Percentiles rank a stretch among this genome's conserved stretches.
Conservation (phyloP, 345 rosid genomes). For the Euphorbia peplus region DNA sequence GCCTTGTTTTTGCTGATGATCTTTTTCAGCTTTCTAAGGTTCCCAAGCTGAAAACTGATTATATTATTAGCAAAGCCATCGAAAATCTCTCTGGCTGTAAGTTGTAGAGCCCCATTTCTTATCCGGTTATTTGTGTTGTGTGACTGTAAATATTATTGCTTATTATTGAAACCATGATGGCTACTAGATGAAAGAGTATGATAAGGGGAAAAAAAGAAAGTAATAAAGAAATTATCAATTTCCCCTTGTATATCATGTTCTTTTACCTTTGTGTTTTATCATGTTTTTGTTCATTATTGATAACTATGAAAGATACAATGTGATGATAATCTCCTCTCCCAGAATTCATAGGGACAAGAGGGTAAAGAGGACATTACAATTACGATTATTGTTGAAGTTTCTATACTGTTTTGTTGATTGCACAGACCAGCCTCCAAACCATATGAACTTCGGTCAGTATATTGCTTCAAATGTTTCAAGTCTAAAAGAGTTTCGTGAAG, state of each 20-base stretch:
- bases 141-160: neutral
- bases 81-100: slow-evolving; percentile 87
- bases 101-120: slow-evolving; percentile 25
- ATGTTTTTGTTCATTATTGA: neutral
- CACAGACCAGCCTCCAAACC: slow-evolving; percentile 72
- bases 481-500: slow-evolving; percentile 52
- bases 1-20: slow-evolving; percentile 77
- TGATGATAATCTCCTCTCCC: neutral
- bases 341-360: neutral
- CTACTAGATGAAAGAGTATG: neutral
- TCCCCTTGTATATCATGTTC: slow-evolving; percentile 1
- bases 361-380: neutral
- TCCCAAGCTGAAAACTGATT: slow-evolving; percentile 60
- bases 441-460: slow-evolving; percentile 56
- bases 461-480: slow-evolving; percentile 68
- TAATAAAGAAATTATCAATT: neutral
- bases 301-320: neutral
- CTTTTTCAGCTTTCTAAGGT: slow-evolving; percentile 79
- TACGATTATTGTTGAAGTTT: slow-evolving; percentile 1
- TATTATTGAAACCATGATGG: neutral
- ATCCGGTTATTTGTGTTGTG: neutral
- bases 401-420: slow-evolving; percentile 19
- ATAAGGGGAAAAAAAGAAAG: neutral
- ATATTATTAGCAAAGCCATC: slow-evolving; percentile 66
- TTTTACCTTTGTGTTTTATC: neutral